A percentile compares a stretch with the other conserved stretches of the same genome.
These are phyloP conservation scores for Suillus tomentosus DNA, from an alignment of 768 basidiomycete genomes.

Conservation along the genomic window DNA sequence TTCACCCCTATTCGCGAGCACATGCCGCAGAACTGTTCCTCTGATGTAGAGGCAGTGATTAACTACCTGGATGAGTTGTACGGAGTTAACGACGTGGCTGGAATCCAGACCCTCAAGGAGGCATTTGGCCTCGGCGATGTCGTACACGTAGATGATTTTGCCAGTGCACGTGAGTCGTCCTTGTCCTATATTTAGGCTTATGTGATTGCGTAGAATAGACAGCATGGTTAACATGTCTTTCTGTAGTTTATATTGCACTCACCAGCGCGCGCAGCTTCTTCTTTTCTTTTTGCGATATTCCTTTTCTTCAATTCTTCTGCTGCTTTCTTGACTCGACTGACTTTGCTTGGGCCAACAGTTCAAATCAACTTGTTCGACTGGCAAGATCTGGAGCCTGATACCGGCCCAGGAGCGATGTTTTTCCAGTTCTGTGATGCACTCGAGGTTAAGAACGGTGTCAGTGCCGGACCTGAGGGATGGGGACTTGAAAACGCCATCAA, in stretches of 20 bases:
- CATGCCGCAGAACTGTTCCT: constrained; percentile 75
- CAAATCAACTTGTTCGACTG: constrained; percentile 64
- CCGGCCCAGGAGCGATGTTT: constrained; percentile 41
- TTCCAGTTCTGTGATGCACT: constrained; percentile 43
- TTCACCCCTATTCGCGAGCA: constrained; percentile 69
- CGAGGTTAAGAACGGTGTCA: constrained; percentile 39
- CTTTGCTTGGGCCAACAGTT: constrained; percentile 29
- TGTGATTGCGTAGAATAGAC: too few relatives aligned
- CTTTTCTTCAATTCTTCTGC: background rate
- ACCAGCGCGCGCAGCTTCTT: background rate
- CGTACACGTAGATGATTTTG: constrained; percentile 64
- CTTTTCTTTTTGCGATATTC: background rate
- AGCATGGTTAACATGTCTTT: too few relatives aligned
- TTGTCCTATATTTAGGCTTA: too few relatives aligned
- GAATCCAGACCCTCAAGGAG: constrained; percentile 57
- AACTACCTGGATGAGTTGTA: constrained; percentile 62
- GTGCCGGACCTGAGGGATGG: constrained; percentile 53
- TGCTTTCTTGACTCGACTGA: background rate
- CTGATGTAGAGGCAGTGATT: constrained; percentile 68
- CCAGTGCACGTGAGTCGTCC: too few relatives aligned
- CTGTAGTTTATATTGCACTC: too few relatives aligned
- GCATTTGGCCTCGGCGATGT: constrained; percentile 58
- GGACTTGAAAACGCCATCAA: constrained; percentile 62
- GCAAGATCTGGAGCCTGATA: constrained; percentile 59
- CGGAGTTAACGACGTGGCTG: constrained; percentile 40